Conservation (phyloP, 306 rosid genomes). For the Sophora flavescens region DNA sequence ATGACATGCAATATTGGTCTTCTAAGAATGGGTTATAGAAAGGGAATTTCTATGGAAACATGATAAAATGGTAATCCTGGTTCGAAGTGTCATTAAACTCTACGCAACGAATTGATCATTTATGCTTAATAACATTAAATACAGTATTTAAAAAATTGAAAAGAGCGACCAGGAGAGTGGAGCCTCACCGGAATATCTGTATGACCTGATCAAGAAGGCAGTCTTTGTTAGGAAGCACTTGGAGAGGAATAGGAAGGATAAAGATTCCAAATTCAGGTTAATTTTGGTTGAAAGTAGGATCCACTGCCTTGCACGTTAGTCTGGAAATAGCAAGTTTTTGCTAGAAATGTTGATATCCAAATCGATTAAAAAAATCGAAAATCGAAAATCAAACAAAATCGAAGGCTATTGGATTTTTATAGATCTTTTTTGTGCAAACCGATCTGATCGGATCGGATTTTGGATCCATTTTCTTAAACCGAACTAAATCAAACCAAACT, state of each 20-base stretch:
- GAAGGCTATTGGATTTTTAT: too few species aligned
- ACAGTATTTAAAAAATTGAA: too few species aligned
- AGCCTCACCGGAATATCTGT: slow-evolving; percentile 67
- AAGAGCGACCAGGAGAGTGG: too few species aligned
- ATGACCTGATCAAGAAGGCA: slow-evolving; percentile 83
- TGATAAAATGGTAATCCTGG: slow-evolving; percentile 11
- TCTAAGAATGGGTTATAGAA: not conserved
- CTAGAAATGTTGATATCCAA: too few species aligned
- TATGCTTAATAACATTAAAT: too few species aligned
- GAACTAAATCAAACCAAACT: too few species aligned
- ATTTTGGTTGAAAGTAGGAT: slow-evolving; percentile 90
- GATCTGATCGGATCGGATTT: too few species aligned
- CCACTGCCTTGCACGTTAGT: slow-evolving; percentile 82
- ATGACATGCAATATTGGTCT: too few species aligned
- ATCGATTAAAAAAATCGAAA: too few species aligned
- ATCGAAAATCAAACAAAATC: too few species aligned
- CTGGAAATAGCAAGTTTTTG: slow-evolving; percentile 86
- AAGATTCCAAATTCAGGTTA: slow-evolving; percentile 77
- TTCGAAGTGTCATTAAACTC: not conserved
- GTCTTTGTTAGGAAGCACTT: slow-evolving; percentile 82
- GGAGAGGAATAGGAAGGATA: slow-evolving; percentile 86
- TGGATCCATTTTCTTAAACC: too few species aligned
- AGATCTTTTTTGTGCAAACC: too few species aligned
- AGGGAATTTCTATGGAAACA: not conserved
- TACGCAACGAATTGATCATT: not conserved